A percentile compares a stretch with the other conserved stretches of the same genome.
phyloP scores from a whole-genome alignment of 441 rosid genomes.

The Omphalea diandra region DNA sequence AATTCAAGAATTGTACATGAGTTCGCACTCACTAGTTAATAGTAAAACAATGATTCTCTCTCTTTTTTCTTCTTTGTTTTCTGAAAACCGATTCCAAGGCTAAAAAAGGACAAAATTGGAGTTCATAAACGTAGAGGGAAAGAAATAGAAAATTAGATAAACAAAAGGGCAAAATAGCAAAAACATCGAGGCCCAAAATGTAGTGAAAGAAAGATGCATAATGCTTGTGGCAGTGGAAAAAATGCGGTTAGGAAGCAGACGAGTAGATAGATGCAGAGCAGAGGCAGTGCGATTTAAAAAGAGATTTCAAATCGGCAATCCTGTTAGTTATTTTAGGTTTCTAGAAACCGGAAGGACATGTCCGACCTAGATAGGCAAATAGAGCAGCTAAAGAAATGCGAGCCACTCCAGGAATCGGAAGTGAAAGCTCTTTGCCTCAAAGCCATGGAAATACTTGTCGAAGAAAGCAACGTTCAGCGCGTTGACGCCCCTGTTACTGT shows the following conservation, averaged over 20 bases:
- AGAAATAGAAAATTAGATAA: neutral
- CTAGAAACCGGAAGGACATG: constrained; percentile 39
- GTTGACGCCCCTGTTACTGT: constrained; percentile 94
- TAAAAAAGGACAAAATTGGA: too few relatives aligned
- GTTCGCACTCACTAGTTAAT: too few relatives aligned
- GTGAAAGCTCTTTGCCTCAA: constrained; percentile 89
- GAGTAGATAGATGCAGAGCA: neutral
- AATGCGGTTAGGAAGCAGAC: neutral
- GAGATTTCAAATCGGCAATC: constrained; percentile 3
- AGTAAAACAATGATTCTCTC: too few relatives aligned
- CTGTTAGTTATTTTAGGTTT: constrained; percentile 11
- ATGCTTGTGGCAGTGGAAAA: neutral
- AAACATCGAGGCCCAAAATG: neutral
- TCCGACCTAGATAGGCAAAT: constrained; percentile 89
- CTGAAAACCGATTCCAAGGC: too few relatives aligned
- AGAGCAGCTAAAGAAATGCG: constrained; percentile 90
- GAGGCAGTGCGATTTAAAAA: constrained; percentile 4
- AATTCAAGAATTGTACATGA: too few relatives aligned
- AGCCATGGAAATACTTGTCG: constrained; percentile 91
- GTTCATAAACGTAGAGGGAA: neutral
- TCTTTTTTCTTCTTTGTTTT: too few relatives aligned
- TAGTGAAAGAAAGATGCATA: neutral
- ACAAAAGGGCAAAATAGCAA: neutral
- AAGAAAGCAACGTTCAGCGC: constrained; percentile 94
- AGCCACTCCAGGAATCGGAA: constrained; percentile 86